Evolutionary conservation across 2,329 filamentous ascomycete species (phyloP), one percentile per base, ranked within the genome.

Genomic region (Thielaviopsis populi): DNA sequence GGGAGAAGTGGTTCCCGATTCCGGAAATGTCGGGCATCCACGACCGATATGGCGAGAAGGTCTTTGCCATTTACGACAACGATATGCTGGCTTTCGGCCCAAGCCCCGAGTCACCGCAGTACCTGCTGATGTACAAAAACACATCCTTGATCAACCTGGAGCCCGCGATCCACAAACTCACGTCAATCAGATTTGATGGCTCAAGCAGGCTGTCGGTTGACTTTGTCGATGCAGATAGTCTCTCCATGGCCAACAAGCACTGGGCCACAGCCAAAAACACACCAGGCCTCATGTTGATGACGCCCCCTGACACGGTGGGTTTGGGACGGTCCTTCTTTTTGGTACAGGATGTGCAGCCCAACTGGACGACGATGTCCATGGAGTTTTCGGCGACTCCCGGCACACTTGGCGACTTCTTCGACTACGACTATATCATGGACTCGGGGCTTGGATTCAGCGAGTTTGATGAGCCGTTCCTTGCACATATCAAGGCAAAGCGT

Each of bases 391-490:
- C 59, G 1, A 53, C 43, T 19, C 59, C 43, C 3, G 43, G 27
- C 0, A 61, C 42, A 3, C 42, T 61, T 22, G 42, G 43, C 30
- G 59, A 61, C 27, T 61, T 61, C n/a, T 3, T 13, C 43, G 59
- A 61, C 46, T 61, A 61, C 46, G 59, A 61, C 15, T 61, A 61
- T 27, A 27, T 48, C 4, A 61, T 61, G 59, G 59, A 61, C 17
- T 46, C 59, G 1, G 59, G 59, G 3, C 19, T 22, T 10, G 42
- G 59, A 8, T 61, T 61, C 59, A 42, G 30, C 22, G 59, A 48
- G 19, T 27, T 61, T n/a, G 59, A 61, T 37, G 59, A 40, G 1
- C 42, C 30, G 17, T 53, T 24, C 13, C 15, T 61, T 24, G n/a
- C 48, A 15, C 48, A 50, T 19, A 33, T 48, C 27, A 33, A 19